Conservation (phyloP, 345 rosid genomes). For the Cardamine occulta region DNA sequence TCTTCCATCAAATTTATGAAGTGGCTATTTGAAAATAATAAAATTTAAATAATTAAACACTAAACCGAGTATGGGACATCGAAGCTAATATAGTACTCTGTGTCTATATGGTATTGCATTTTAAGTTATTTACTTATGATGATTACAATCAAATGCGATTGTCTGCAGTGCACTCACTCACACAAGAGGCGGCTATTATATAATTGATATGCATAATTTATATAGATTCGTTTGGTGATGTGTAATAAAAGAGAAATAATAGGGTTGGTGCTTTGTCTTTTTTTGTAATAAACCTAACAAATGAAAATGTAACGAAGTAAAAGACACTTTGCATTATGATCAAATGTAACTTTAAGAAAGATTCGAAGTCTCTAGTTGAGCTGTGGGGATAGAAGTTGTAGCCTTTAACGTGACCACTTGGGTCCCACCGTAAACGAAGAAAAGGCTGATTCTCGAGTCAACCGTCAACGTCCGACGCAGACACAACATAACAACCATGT, state of each 20-base stretch:
- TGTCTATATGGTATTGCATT: neutral
- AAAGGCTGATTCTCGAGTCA: slow-evolving; percentile 34
- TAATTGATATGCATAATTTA: slow-evolving; percentile 11
- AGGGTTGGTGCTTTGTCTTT: slow-evolving; percentile 40
- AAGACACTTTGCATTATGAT: slow-evolving; percentile 43
- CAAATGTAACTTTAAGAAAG: slow-evolving; percentile 39
- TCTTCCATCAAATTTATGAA: neutral
- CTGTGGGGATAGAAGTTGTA: slow-evolving; percentile 37
- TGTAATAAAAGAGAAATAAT: neutral
- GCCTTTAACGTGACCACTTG: slow-evolving; percentile 28
- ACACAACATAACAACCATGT: slow-evolving; percentile 26
- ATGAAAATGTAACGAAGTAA: slow-evolving; percentile 34
- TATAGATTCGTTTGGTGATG: slow-evolving; percentile 34
- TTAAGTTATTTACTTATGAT: neutral
- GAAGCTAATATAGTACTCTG: neutral
- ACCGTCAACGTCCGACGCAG: slow-evolving; percentile 37
- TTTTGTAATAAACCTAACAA: slow-evolving; percentile 35
- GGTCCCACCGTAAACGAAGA: slow-evolving; percentile 32
- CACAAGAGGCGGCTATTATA: slow-evolving; percentile 16
- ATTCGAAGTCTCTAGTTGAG: slow-evolving; percentile 44
- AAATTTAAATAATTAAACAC: neutral
- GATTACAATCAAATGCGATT: slow-evolving; percentile 5
- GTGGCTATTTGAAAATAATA: neutral
- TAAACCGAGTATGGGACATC: neutral
- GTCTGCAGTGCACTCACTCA: slow-evolving; percentile 26